Conservation (phyloP, 116 monocot genomes). For the Cymodocea nodosa region DNA sequence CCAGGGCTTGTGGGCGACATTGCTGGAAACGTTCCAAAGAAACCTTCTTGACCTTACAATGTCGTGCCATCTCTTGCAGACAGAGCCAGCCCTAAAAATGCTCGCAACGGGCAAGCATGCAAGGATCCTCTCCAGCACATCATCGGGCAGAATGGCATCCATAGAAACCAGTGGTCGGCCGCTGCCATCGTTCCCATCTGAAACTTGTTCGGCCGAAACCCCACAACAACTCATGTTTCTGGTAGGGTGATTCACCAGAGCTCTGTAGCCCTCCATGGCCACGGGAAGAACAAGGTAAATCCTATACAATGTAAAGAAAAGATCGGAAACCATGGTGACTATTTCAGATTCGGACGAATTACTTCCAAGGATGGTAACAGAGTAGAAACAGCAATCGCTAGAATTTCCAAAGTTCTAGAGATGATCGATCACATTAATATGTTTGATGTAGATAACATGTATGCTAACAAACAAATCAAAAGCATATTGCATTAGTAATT, state of each 20-base stretch:
- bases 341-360: no score
- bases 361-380: no score
- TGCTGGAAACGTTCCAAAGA: conserved; percentile 19
- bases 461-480: no score
- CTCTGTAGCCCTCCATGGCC: background rate
- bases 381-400: no score
- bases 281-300: background rate
- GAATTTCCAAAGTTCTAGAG: no score
- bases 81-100: conserved; percentile 45
- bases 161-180: conserved; percentile 17
- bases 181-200: background rate
- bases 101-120: conserved; percentile 60
- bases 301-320: background rate
- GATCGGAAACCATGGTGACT: no score
- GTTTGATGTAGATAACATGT: no score
- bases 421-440: no score
- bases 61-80: conserved; percentile 74
- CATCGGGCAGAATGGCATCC: conserved; percentile 65
- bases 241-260: background rate
- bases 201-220: background rate
- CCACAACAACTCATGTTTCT: background rate
- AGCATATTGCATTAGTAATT: no score
- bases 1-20: conserved; percentile 56
- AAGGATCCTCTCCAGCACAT: conserved; percentile 74
- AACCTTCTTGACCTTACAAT: conserved; percentile 54